Conservation (phyloP, 768 basidiomycete species). For the Pleurotus giganteus region DNA sequence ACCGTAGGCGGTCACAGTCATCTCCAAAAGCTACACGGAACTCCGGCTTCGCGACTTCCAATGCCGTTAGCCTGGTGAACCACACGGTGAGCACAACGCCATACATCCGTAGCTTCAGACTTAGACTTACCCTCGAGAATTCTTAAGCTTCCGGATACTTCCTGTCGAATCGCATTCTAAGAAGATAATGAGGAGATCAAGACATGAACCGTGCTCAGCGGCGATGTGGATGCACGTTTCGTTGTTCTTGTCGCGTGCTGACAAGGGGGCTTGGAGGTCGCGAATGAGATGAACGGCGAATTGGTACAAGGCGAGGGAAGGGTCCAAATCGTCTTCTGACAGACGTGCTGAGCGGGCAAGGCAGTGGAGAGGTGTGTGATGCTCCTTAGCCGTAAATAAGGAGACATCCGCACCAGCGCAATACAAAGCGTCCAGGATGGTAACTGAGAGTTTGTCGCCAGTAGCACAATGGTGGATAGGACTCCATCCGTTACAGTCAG, state of each 20-base stretch:
- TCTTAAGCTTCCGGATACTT: constrained; percentile 56
- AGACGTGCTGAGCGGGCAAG: constrained; percentile 44
- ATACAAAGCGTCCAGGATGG: constrained; percentile 68
- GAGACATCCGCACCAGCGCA: constrained; percentile 75
- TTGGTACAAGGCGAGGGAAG: constrained; percentile 41
- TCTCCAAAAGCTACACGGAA: constrained; percentile 60
- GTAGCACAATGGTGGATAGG: constrained; percentile 70
- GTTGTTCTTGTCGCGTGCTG: constrained; percentile 60
- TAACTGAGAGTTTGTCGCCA: constrained; percentile 50
- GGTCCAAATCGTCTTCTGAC: constrained; percentile 28
- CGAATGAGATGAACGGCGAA: constrained; percentile 67
- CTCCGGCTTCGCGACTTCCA: constrained; percentile 67
- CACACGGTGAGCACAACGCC: constrained; percentile 16
- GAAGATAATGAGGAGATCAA: constrained; percentile 60
- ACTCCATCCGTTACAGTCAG: constrained; percentile 70
- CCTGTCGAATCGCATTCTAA: constrained; percentile 63
- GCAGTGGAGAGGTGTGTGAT: constrained; percentile 68
- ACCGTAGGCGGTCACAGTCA: constrained; percentile 44
- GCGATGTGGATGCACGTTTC: constrained; percentile 83
- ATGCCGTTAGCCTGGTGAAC: constrained; percentile 57
- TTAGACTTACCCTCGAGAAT: constrained; percentile 63
- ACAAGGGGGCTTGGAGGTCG: constrained; percentile 67
- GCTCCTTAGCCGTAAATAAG: constrained; percentile 62
- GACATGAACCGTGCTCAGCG: constrained; percentile 68
- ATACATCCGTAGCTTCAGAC: neutral